These are phyloP conservation scores for Thelonectria blattea DNA, from an alignment of 2,329 filamentous ascomycete species.

Conservation along the genomic window DNA sequence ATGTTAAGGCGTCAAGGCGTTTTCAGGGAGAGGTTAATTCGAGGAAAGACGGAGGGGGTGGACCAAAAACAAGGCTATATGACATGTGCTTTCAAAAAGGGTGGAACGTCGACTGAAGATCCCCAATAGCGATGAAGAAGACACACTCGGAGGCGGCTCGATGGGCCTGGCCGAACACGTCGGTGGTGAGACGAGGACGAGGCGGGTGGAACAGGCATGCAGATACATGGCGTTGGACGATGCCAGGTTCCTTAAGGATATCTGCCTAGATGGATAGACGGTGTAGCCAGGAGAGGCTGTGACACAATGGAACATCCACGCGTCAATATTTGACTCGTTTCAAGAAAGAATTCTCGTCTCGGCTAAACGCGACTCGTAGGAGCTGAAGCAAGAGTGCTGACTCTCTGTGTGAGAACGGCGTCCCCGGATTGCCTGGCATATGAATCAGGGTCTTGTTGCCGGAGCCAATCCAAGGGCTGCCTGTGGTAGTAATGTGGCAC, in stretches of 20 bases:
- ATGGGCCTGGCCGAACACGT: slow-evolving; percentile 4
- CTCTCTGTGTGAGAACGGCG: background rate
- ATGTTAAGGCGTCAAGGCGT: slow-evolving; percentile 39
- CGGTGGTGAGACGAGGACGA: slow-evolving; percentile 1
- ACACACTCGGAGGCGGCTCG: slow-evolving; percentile 29
- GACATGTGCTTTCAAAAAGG: slow-evolving; percentile 24
- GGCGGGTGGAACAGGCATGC: background rate
- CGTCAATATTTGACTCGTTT: background rate
- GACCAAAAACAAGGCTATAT: slow-evolving; percentile 2
- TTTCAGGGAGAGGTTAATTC: slow-evolving; percentile 34
- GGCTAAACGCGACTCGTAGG: background rate
- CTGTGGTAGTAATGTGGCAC: background rate
- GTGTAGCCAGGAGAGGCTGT: background rate
- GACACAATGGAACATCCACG: background rate
- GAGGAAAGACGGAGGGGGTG: slow-evolving; percentile 12
- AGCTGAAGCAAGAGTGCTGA: background rate
- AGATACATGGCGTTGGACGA: background rate
- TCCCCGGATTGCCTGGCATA: slow-evolving; percentile 2
- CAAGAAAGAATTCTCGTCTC: background rate
- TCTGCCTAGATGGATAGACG: background rate
- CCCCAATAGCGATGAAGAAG: slow-evolving; percentile 38
- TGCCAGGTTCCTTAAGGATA: background rate
- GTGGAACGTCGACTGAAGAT: slow-evolving; percentile 39
- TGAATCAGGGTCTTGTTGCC: background rate
- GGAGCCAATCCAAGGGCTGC: background rate